Base-by-base conservation (phyloP, 352 stramenopile genomes). In the Globisporangium nagaii region DNA sequence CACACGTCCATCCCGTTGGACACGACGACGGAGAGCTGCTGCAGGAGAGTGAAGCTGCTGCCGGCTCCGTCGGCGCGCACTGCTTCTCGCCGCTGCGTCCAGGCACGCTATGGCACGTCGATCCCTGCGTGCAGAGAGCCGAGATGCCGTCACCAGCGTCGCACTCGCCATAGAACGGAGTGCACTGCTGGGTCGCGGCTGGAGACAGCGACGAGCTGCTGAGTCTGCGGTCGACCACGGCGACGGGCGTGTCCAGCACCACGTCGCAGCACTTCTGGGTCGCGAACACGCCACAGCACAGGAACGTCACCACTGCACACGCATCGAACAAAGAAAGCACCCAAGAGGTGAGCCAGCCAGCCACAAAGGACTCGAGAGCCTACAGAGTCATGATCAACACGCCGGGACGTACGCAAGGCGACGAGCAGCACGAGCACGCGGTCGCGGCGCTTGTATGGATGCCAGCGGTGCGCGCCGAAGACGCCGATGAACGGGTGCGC, bases 371-470 rank as follows among this genome's bases (percentile, higher is more conserved):
- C n/a, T n/a, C n/a, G n/a, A n/a, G n/a, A 42, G 47, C 15, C 15
- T 2, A 19, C 2, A 46, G 20, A 0, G 20, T 11, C 22, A 27
- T 28, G 13, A n/a, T 10, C 34, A 28, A 13, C 20, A 12, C 17
- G 17, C n/a, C n/a, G n/a, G n/a, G 27, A 80, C 74, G 53, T 71
- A 85, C 74, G 9, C 32, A 84, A 39, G 0, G 69, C 62, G 37
- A 75, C 61, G 15, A 79, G 28, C 7, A 87, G 60, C 49, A 84
- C 73, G 43, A 87, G 57, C 20, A 67, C 44, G 22, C 76, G 76
- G 31, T 84, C 76, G 6, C 62, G 52, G 4, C 66, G 64, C 40
- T 76, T 79, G 63, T 73, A 84, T 50, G 76, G 73, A 42, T 84
- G 76, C 60, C 74, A 70, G n/a, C 51, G 62, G 51, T 87, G 71